Base-by-base conservation (phyloP, 1,284 basidiomycete genomes). In the Gastroboletus turbinatus region DNA sequence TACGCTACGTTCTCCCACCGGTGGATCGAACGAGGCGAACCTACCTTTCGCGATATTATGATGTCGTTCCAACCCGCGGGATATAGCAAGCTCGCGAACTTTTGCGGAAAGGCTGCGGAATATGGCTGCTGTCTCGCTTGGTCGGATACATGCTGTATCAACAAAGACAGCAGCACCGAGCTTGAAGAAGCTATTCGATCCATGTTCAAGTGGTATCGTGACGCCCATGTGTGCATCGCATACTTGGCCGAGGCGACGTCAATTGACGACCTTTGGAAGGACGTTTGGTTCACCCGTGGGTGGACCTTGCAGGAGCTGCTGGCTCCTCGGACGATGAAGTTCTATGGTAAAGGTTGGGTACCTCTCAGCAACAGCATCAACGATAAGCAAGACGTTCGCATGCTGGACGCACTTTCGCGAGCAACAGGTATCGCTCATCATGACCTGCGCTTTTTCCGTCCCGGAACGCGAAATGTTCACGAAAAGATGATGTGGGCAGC, bases 21-120 rank as follows among this genome's bases (percentile, higher is more conserved):
- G 78, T 46, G 87, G 87, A 17, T 85, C 83, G 8, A 89, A 82
- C 67, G 81, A 80, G n/a, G 84, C 80, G 44, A 13, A 65, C 85
- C 55, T 78, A 87, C 65, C 80, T 88, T 68, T 79, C 85, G n/a
- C 75, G 77, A 40, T 75, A 56, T 68, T 46, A 44, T 63, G 47
- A 69, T 64, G 67, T 72, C 67, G 3, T 69, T 72, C 51, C 48
- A 9, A 39, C 70, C 67, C 1, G 56, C 64, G 3, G 69, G 67
- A 36, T 71, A 72, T 11, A 35, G 21, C 50, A 69, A 69, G 17
- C 63, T 69, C n/a, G 55, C 19, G 32, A 57, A 54, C 3, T 72
- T 69, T 29, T 73, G 67, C 45, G 42, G 21, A 1, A 69, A 61
- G 32, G 67, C 70, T 10, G 60, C 54, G 0, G 68, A 67, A 38